phyloP scores from a whole-genome alignment of 2,329 filamentous ascomycete species.

The Torrubiella hemipterigena region DNA sequence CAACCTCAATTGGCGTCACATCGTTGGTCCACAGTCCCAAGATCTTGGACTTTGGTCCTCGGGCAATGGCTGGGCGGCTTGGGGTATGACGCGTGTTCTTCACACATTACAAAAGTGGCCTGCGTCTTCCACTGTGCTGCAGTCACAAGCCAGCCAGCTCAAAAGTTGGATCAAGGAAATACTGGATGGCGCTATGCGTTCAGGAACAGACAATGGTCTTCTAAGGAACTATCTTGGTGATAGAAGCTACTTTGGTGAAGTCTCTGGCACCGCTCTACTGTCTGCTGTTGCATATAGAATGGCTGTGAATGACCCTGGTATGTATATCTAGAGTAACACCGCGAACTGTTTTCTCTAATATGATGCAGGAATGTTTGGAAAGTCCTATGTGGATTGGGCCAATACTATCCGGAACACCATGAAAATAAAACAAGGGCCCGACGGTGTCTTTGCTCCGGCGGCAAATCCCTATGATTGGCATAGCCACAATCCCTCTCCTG shows the following conservation, averaged over 20 bases:
- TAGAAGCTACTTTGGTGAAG: slow-evolving; percentile 7
- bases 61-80: slow-evolving; percentile 8
- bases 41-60: slow-evolving; percentile 9
- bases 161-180: slow-evolving; percentile 9
- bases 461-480: slow-evolving; percentile 7
- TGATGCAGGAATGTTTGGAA: no score
- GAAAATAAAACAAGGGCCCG: slow-evolving; percentile 2
- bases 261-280: slow-evolving; percentile 7
- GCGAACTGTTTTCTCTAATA: no score
- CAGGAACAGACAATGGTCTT: slow-evolving; percentile 3
- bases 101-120: slow-evolving; percentile 8
- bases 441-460: slow-evolving; percentile 5
- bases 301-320: slow-evolving; percentile 7
- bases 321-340: slow-evolving; percentile 6
- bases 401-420: slow-evolving; percentile 4
- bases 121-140: slow-evolving; percentile 1
- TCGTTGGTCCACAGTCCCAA: slow-evolving; percentile 8
- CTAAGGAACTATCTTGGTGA: slow-evolving; percentile 8
- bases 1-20: slow-evolving; percentile 9
- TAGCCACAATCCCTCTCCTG: slow-evolving; percentile 3
- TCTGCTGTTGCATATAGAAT: slow-evolving; percentile 7
- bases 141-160: slow-evolving; percentile 2
- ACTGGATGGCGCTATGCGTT: slow-evolving; percentile 6
- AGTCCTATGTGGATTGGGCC: slow-evolving; percentile 7
- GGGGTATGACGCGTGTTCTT: slow-evolving; percentile 8